phyloP scores from a whole-genome alignment of 176 grass and related monocot species.

The Lolium multiflorum region DNA sequence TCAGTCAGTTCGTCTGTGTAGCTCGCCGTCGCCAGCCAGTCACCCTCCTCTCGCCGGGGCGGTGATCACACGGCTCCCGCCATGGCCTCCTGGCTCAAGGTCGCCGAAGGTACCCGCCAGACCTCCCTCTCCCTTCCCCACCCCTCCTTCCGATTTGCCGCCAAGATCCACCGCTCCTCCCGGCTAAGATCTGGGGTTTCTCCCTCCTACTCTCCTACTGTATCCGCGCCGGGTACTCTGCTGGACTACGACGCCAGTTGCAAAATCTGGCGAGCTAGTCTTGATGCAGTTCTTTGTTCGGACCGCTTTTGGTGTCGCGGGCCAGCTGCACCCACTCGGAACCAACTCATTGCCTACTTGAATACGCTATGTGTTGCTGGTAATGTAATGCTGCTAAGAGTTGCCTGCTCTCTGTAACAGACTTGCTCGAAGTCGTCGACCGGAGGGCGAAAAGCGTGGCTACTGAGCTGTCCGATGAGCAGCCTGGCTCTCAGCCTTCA shows the following conservation, averaged over 20 bases:
- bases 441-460: slow-evolving; percentile 91
- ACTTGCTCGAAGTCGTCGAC: slow-evolving; percentile 97
- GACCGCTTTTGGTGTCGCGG: slow-evolving; percentile 20
- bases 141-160: slow-evolving; percentile 29
- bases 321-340: slow-evolving; percentile 31
- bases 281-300: slow-evolving; percentile 32
- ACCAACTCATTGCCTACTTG: slow-evolving; percentile 30
- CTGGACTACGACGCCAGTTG: slow-evolving; percentile 12
- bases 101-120: slow-evolving; percentile 83
- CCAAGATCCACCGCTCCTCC: slow-evolving; percentile 40
- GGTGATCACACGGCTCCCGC: slow-evolving; percentile 29
- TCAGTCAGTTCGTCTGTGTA: slow-evolving; percentile 32
- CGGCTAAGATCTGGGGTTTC: slow-evolving; percentile 27
- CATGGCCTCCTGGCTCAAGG: slow-evolving; percentile 99
- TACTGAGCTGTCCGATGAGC: slow-evolving; percentile 82
- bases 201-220: not conserved
- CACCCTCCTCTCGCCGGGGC: slow-evolving; percentile 36
- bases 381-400: slow-evolving; percentile 28
- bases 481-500: slow-evolving; percentile 64
- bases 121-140: slow-evolving; percentile 8
- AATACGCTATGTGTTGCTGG: slow-evolving; percentile 20
- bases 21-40: slow-evolving; percentile 35
- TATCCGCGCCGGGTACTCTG: not conserved
- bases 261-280: not conserved
- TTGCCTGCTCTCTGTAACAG: slow-evolving; percentile 48